Evolutionary conservation across 208 protist genomes (phyloP).

Genomic region (Leishmania gerbilli): DNA sequence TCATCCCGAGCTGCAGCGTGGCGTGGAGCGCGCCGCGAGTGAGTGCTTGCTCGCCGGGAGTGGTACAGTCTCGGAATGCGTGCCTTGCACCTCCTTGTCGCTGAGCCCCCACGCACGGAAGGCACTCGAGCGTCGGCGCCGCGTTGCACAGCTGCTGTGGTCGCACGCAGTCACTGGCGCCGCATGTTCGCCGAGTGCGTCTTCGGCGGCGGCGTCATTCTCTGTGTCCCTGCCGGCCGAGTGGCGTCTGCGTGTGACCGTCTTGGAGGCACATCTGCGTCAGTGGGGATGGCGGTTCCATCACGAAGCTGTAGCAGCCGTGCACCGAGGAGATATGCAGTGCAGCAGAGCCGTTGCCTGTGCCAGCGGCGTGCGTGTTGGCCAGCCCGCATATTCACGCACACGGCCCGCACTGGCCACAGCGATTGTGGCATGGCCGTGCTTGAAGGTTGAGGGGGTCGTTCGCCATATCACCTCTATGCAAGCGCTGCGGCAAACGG

Average conservation of each 20-base stretch:
- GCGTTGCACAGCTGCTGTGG: conserved; percentile 11
- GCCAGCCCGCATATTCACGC: not conserved
- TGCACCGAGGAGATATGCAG: not conserved
- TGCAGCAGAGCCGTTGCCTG: not conserved
- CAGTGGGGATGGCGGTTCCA: conserved; percentile 78
- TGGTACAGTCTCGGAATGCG: not conserved
- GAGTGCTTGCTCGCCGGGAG: not conserved
- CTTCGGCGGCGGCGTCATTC: conserved; percentile 9
- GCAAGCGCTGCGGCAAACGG: conserved; percentile 42
- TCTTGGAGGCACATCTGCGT: conserved; percentile 39
- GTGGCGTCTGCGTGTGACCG: conserved; percentile 38
- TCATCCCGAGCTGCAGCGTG: conserved; percentile 22
- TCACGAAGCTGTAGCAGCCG: conserved; percentile 3
- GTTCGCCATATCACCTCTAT: conserved; percentile 33
- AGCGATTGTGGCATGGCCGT: conserved; percentile 57
- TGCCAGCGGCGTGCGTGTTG: not conserved
- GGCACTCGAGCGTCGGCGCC: conserved; percentile 9
- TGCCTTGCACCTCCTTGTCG: not conserved
- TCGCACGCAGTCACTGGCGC: not conserved
- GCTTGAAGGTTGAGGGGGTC: conserved; percentile 51
- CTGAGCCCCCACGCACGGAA: conserved; percentile 15
- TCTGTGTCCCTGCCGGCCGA: conserved; percentile 39
- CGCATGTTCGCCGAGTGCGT: not conserved
- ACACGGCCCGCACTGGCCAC: not conserved
- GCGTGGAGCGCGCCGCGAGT: not conserved